Evolutionary conservation across 140 eudicot genomes (phyloP).

Genomic region (Senecio squalidus): DNA sequence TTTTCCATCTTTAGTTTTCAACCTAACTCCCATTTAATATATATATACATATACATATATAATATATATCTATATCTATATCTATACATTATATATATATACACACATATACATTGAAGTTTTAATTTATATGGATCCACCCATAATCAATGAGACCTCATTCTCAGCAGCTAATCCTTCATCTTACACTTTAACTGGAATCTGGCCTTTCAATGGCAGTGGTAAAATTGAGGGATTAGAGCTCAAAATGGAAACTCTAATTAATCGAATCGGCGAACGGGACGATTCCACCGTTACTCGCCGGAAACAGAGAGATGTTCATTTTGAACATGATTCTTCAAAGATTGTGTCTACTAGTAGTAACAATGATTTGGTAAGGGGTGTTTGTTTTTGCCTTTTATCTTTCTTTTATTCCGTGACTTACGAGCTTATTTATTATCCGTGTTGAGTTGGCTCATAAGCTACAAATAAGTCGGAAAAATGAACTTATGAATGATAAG

Average conservation of each 20-base stretch:
- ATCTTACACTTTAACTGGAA: slow-evolving; percentile 67
- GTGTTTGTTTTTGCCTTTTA: neutral
- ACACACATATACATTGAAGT: slow-evolving; percentile 2
- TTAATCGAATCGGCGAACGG: slow-evolving; percentile 34
- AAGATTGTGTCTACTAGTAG: slow-evolving; percentile 56
- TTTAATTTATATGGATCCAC: slow-evolving; percentile 69
- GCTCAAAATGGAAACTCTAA: slow-evolving; percentile 43
- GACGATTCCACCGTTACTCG: slow-evolving; percentile 73
- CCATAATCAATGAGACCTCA: slow-evolving; percentile 61
- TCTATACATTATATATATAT: no score
- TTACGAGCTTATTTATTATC: neutral
- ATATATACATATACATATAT: neutral
- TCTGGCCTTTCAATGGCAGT: slow-evolving; percentile 56
- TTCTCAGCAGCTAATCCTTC: slow-evolving; percentile 84
- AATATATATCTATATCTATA: neutral
- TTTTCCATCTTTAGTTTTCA: slow-evolving; percentile 22
- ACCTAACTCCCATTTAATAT: slow-evolving; percentile 14
- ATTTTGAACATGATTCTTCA: slow-evolving; percentile 54
- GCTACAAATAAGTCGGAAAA: no score
- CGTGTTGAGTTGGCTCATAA: no score
- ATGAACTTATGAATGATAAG: no score
- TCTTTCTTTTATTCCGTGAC: neutral
- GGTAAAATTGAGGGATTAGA: slow-evolving; percentile 31
- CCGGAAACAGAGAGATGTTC: slow-evolving; percentile 36
- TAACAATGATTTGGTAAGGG: slow-evolving; percentile 58